phyloP scores from a whole-genome alignment of 1,139 yeast species.

The Zygosaccharomyces sapae region DNA sequence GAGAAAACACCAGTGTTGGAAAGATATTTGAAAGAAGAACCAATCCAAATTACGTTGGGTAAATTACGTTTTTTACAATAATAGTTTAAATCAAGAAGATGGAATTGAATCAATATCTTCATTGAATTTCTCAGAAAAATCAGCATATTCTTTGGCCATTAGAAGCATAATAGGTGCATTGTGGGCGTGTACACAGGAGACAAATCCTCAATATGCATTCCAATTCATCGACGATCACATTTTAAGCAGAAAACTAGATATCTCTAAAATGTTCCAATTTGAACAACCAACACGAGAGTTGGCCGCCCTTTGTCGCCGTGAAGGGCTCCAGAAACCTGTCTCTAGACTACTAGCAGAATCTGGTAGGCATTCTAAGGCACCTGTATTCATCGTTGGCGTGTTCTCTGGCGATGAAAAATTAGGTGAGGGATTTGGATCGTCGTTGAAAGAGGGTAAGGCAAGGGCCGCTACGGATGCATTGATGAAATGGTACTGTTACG shows the following conservation, averaged over 20 bases:
- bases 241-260: constrained; percentile 71
- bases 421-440: constrained; percentile 95
- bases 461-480: constrained; percentile 89
- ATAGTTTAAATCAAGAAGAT: constrained; percentile 27
- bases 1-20: constrained; percentile 64
- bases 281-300: constrained; percentile 84
- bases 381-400: constrained; percentile 88
- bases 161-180: constrained; percentile 71
- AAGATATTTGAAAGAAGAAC: constrained; percentile 65
- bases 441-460: constrained; percentile 84
- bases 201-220: constrained; percentile 44
- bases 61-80: constrained; percentile 50
- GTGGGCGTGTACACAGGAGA: constrained; percentile 48
- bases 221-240: constrained; percentile 68
- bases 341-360: constrained; percentile 87
- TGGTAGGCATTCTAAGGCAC: constrained; percentile 80
- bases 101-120: constrained; percentile 30
- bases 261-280: constrained; percentile 71
- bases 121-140: constrained; percentile 26
- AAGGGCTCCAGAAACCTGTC: constrained; percentile 70
- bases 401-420: constrained; percentile 77
- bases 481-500: constrained; percentile 86
- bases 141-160: constrained; percentile 51
- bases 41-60: constrained; percentile 60
- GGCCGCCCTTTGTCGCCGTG: constrained; percentile 70